Percentiles rank a stretch among this genome's conserved stretches.
Evolutionary conservation across 2,329 filamentous ascomycete genomes (phyloP).

Genomic region (Rhynchosporium graminicola): DNA sequence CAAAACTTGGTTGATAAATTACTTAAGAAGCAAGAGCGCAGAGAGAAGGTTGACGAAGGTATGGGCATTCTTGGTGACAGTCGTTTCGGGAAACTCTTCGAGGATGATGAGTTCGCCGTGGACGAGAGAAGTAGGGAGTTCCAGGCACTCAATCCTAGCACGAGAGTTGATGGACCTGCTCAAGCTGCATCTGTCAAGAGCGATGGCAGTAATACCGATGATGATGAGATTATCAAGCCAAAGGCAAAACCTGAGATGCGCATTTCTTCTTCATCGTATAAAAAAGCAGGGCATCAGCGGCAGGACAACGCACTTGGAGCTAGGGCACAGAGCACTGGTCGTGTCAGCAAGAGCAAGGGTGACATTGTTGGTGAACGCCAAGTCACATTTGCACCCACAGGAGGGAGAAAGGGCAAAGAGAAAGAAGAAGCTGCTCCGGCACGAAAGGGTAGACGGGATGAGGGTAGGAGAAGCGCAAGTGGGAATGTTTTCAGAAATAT

Average conservation of each 20-base stretch:
- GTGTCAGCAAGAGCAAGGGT: slow-evolving; percentile 48
- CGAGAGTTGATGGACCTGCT: slow-evolving; percentile 47
- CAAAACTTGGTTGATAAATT: slow-evolving; percentile 75
- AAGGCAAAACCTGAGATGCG: slow-evolving; percentile 54
- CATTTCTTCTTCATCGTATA: slow-evolving; percentile 68
- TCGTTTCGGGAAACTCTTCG: slow-evolving; percentile 86
- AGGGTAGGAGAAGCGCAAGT: slow-evolving; percentile 68
- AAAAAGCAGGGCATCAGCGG: slow-evolving; percentile 55
- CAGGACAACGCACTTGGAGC: slow-evolving; percentile 58
- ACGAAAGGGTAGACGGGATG: slow-evolving; percentile 38
- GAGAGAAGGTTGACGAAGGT: slow-evolving; percentile 57
- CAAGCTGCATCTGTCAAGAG: slow-evolving; percentile 43
- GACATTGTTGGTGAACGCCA: slow-evolving; percentile 64
- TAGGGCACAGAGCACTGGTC: slow-evolving; percentile 52
- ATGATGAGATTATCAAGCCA: slow-evolving; percentile 42
- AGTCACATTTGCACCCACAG: slow-evolving; percentile 71
- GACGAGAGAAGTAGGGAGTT: slow-evolving; percentile 91
- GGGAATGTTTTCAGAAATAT: slow-evolving; percentile 62
- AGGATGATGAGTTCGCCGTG: slow-evolving; percentile 89
- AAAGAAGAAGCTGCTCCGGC: slow-evolving; percentile 40
- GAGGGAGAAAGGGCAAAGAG: slow-evolving; percentile 51
- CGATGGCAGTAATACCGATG: slow-evolving; percentile 44
- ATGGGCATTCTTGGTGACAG: slow-evolving; percentile 76
- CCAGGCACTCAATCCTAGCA: slow-evolving; percentile 85
- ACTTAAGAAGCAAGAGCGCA: slow-evolving; percentile 64